Base-by-base conservation (phyloP, 495 filamentous ascomycete species). In the Penicillium mononematosum region DNA sequence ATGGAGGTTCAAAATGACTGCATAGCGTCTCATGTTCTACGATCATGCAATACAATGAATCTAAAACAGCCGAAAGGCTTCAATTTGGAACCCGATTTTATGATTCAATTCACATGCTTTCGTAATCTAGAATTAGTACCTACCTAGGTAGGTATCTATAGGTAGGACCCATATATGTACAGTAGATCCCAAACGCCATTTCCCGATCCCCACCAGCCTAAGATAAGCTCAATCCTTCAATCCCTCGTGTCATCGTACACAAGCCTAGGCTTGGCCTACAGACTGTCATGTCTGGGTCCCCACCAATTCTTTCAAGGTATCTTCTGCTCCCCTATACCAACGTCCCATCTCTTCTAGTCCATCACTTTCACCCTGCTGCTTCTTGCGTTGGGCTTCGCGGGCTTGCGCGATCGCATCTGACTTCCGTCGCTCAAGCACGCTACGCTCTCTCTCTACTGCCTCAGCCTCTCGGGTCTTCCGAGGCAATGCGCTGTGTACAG, bases 321-420 rank as follows among this genome's bases (percentile, higher is more conserved):
- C 73, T 69, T 92, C 89, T 2, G 85, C 83, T 29, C 86, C 85
- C 58, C 83, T 83, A 65, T 88, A 87, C 92, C 92, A 96, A 63
- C 90, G 75, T 16, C 89, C 92, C 70, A 83, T 82, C 70, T 90
- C 87, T 66, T 95, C 90, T 22, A 95, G 69, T 52, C 93, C 90
- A 69, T 94, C 90, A 50, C 83, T 87, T 29, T 87, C 81, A 0
- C 86, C 85, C 34, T 85, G 79, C 64, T 90, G 87, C 70, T 87
- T 90, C 70, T 89, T 86, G 62, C 88, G 79, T 64, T 84, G 81
- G 5, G 92, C 92, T 67, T 98, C 92, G 55, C 78, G 83, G 17
- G 91, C 93, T 46, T 88, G 86, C 43, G 79, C 72, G 51, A 84
- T 80, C 46, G 82, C 84, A 36, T 85, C 86, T 42, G 81, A 74